Conservation (phyloP, 768 basidiomycete genomes). For the Steccherinum ochraceum region DNA sequence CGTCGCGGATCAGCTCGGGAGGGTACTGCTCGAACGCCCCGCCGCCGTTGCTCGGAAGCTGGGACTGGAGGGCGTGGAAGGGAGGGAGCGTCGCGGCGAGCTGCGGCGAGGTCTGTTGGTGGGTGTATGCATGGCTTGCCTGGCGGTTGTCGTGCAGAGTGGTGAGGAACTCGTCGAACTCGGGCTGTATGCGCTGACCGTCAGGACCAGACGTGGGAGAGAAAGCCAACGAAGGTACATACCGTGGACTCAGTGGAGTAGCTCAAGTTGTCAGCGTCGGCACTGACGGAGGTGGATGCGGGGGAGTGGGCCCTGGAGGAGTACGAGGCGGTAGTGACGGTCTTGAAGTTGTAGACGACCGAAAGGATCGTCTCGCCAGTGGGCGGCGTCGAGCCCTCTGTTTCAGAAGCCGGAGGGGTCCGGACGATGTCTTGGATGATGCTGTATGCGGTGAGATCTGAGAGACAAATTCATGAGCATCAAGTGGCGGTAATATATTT, state of each 20-base stretch:
- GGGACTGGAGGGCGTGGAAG: slow-evolving; percentile 6
- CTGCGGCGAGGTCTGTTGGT: slow-evolving; percentile 5
- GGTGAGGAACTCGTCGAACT: slow-evolving; percentile 18
- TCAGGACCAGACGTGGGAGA: too few relatives aligned
- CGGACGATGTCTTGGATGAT: slow-evolving; percentile 21
- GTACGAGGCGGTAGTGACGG: neutral
- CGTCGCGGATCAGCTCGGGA: slow-evolving; percentile 17
- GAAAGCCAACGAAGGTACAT: slow-evolving; percentile 5
- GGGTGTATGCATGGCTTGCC: neutral
- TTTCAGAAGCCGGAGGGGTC: neutral
- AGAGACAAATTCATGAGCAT: neutral
- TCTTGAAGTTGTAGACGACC: slow-evolving; percentile 20
- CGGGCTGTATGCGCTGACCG: slow-evolving; percentile 8
- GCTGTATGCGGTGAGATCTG: slow-evolving; percentile 17
- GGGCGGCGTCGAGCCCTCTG: neutral
- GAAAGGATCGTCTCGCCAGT: slow-evolving; percentile 16
- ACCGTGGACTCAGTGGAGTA: slow-evolving; percentile 19
- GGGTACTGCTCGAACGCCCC: slow-evolving; percentile 4
- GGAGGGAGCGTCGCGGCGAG: slow-evolving; percentile 5
- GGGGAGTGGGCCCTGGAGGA: slow-evolving; percentile 19
- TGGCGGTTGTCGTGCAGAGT: slow-evolving; percentile 3
- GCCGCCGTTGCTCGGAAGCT: neutral
- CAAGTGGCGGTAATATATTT: neutral
- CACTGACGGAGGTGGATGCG: slow-evolving; percentile 8
- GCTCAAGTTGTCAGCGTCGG: slow-evolving; percentile 12